A percentile compares a stretch with the other conserved stretches of the same genome.
Conservation (phyloP, 2,329 filamentous ascomycete genomes). For the Zymoseptoria tritici region DNA sequence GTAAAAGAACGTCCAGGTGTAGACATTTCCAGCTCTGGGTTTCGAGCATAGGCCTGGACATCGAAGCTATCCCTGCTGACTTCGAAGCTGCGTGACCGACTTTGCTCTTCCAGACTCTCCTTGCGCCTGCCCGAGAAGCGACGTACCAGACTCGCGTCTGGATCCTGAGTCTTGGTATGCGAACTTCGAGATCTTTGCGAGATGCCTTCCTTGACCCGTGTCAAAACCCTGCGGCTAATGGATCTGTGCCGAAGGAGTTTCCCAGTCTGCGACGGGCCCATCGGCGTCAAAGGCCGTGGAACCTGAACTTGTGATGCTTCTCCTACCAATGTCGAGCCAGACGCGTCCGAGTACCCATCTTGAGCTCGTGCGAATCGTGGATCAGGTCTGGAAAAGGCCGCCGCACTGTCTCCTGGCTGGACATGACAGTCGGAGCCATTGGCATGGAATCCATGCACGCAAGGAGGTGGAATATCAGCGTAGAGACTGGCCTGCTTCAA, state of each 20-base stretch:
- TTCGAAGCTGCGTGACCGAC: conserved; percentile 24
- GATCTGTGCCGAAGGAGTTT: conserved; percentile 26
- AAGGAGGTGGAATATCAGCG: conserved; percentile 22
- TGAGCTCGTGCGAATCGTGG: neutral
- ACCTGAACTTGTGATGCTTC: neutral
- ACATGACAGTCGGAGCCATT: neutral
- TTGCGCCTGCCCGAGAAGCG: conserved; percentile 25
- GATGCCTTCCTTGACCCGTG: conserved; percentile 30
- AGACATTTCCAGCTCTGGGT: conserved; percentile 4
- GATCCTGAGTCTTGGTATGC: conserved; percentile 13
- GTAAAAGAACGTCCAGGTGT: conserved; percentile 19
- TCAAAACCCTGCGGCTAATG: conserved; percentile 30
- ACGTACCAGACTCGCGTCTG: conserved; percentile 24
- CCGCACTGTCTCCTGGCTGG: neutral
- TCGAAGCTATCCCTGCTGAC: conserved; percentile 21
- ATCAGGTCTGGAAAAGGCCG: neutral
- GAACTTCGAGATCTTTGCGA: conserved; percentile 22
- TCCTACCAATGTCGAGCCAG: conserved; percentile 9
- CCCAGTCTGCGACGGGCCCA: conserved; percentile 5
- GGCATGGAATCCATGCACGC: conserved; percentile 6
- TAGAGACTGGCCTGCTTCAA: conserved; percentile 18
- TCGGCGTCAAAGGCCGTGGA: neutral
- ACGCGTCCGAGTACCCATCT: conserved; percentile 3
- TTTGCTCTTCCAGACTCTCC: conserved; percentile 15
- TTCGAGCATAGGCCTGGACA: conserved; percentile 13